Base-by-base conservation (phyloP, 1,284 basidiomycete species). In the Bjerkandera adusta region DNA sequence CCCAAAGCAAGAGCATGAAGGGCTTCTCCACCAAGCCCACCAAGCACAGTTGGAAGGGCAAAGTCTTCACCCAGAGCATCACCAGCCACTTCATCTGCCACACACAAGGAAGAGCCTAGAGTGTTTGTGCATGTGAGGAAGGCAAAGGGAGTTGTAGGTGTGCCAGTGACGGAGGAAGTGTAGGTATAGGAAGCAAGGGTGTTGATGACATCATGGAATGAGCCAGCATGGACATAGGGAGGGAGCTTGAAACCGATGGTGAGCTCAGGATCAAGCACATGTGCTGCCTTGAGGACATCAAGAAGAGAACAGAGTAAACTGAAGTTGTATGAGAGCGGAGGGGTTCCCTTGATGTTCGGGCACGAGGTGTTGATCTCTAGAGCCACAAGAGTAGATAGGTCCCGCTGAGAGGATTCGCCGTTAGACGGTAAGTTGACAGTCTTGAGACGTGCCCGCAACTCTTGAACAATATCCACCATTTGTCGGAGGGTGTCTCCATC, bases 351-450 rank as follows among this genome's bases (percentile, higher is more conserved):
- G 52, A 92, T 85, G 60, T 92, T 92, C 5, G 89, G 89, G 55
- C 89, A 92, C 27, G 81, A 85, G 0, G 85, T 81, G 62, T 92
- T 92, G 57, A 90, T 70, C 63, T 92, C 89, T 55, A 90, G 68
- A 8, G 75, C 87, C 47, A 65, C 39, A 27, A 59, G 59, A 4
- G 53, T 55, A 51, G 2, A 56, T 52, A 36, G 58, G 18, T 18
- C 33, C 55, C 24, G 45, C 22, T 18, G 37, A 26, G 15, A 50
- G 37, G 7, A 44, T 33, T 25, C 41, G 24, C 36, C 41, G 15
- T 20, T 30, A n/a, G 50, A 37, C 12, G 24, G 36, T 44, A 15
- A 42, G 33, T 38, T 47, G 36, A 26, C 43, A 43, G 22, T 48
- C 50, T 57, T 52, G 12, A 80, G 57, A 45, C 70, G 71, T 1